Evolutionary conservation across 2,329 filamentous ascomycete species (phyloP).

Genomic region (Alternaria novae-zelandiae): DNA sequence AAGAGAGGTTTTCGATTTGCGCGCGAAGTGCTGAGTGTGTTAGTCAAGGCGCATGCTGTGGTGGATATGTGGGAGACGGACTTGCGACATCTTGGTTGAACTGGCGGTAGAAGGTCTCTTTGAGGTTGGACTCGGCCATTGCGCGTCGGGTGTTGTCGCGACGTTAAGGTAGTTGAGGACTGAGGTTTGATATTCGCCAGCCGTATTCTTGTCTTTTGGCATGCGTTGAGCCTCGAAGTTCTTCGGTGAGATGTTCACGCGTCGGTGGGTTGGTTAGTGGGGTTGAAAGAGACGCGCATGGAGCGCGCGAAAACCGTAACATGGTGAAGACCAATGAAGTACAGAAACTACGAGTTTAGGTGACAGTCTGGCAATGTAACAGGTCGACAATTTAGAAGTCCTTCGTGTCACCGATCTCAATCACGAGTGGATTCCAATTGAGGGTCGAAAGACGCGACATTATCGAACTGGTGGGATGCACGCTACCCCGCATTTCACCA

Average conservation of each 20-base stretch:
- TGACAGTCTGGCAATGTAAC: not conserved
- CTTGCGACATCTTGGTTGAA: conserved; percentile 78
- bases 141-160: not conserved
- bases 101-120: conserved; percentile 83
- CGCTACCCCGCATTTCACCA: conserved; percentile 23
- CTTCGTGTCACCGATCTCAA: not conserved
- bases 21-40: conserved; percentile 72
- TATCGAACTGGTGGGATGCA: conserved; percentile 8
- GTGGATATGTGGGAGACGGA: conserved; percentile 46
- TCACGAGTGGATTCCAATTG: not conserved
- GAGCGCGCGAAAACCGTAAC: not conserved
- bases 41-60: not conserved
- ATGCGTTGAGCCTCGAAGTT: not conserved
- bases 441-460: not conserved
- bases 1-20: conserved; percentile 72
- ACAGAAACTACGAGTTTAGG: not conserved
- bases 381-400: not conserved
- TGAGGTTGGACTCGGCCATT: conserved; percentile 53
- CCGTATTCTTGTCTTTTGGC: not conserved
- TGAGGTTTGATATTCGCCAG: no score
- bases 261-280: not conserved
- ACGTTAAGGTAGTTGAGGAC: no score
- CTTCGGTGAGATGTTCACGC: not conserved
- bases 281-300: not conserved
- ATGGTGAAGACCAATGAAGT: not conserved